phyloP scores from a whole-genome alignment of 116 monocot genomes.

The Trichopus zeylanicus region DNA sequence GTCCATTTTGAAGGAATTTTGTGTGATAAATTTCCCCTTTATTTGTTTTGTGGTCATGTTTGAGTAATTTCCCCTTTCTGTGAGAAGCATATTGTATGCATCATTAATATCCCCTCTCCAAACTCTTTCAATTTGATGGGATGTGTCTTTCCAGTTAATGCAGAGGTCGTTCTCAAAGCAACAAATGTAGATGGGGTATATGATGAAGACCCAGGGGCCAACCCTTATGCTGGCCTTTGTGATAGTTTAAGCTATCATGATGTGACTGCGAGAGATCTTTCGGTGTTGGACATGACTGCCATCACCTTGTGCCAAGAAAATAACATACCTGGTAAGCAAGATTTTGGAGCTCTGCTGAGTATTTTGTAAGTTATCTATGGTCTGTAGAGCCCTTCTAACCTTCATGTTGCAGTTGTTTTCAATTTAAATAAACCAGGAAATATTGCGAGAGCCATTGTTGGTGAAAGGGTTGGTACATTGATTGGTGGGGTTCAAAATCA shows the following conservation, averaged over 20 bases:
- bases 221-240: slow-evolving; percentile 75
- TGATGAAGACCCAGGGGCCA: slow-evolving; percentile 66
- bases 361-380: no score
- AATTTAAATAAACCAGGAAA: slow-evolving; percentile 83
- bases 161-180: slow-evolving; percentile 93
- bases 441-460: slow-evolving; percentile 81
- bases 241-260: slow-evolving; percentile 71
- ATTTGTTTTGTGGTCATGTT: no score
- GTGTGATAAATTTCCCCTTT: no score
- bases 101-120: neutral
- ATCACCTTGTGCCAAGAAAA: slow-evolving; percentile 97
- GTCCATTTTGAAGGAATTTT: no score
- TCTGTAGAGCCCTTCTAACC: neutral
- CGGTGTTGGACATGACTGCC: slow-evolving; percentile 98
- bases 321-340: slow-evolving; percentile 71
- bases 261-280: slow-evolving; percentile 73
- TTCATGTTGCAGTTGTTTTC: slow-evolving; percentile 57
- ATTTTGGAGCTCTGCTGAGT: neutral
- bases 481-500: slow-evolving; percentile 27
- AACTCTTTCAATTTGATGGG: neutral
- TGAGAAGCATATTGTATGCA: no score
- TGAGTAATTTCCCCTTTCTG: no score
- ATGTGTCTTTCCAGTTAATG: slow-evolving; percentile 72
- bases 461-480: slow-evolving; percentile 87
- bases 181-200: slow-evolving; percentile 98